Percentiles rank a stretch among this genome's conserved stretches.
Evolutionary conservation across 202 grass and related monocot genomes (phyloP).

Genomic region (Carex arenaria): DNA sequence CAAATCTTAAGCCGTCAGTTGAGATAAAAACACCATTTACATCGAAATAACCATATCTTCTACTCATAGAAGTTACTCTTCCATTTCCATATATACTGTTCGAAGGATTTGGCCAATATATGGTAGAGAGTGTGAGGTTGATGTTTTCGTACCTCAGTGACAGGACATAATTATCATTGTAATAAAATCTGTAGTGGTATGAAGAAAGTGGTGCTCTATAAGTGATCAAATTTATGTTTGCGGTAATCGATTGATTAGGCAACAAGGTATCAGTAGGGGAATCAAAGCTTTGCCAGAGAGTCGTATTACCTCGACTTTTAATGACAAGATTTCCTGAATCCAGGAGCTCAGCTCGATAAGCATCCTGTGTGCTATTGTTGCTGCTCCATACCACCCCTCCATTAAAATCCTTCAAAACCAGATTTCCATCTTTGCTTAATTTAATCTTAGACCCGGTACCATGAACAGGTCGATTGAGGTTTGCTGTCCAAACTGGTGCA

Average conservation of each 20-base stretch:
- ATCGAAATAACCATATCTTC: constrained; percentile 26
- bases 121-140: constrained; percentile 42
- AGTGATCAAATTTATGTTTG: constrained; percentile 25
- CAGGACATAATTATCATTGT: constrained; percentile 49
- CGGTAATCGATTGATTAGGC: constrained; percentile 38
- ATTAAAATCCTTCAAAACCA: constrained; percentile 44
- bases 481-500: constrained; percentile 47
- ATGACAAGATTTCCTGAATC: constrained; percentile 57
- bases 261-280: constrained; percentile 52
- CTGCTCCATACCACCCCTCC: constrained; percentile 44
- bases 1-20: constrained; percentile 33
- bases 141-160: constrained; percentile 49
- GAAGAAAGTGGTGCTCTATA: constrained; percentile 19
- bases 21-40: constrained; percentile 22
- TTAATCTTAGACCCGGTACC: constrained; percentile 24
- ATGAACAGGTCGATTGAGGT: constrained; percentile 32
- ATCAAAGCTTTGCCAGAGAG: constrained; percentile 57
- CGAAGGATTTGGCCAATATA: constrained; percentile 63
- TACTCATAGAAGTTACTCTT: constrained; percentile 28
- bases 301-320: constrained; percentile 3
- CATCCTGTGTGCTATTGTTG: background rate
- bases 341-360: constrained; percentile 23
- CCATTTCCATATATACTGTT: constrained; percentile 24
- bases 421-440: constrained; percentile 27
- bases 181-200: constrained; percentile 43